phyloP scores from a whole-genome alignment of 441 rosid species.

The Melastoma candidum region DNA sequence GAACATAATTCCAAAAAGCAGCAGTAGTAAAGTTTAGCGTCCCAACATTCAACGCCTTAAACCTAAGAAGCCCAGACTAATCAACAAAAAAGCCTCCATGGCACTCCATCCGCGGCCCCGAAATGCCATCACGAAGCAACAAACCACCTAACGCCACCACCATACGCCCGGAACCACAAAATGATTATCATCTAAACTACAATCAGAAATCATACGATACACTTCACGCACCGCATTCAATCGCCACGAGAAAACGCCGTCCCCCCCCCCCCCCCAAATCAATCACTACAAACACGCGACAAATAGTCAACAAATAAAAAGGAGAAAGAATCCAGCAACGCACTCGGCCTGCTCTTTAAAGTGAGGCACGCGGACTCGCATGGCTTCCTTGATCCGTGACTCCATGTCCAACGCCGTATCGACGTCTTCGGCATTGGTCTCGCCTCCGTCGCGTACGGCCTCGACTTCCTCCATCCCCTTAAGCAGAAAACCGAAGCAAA shows the following conservation, averaged over 20 bases:
- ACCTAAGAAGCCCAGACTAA: too few relatives aligned
- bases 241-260: neutral
- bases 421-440: neutral
- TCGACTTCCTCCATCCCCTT: conserved; percentile 7
- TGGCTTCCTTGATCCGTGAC: conserved; percentile 49
- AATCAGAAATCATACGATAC: too few relatives aligned
- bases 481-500: too few relatives aligned
- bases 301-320: neutral
- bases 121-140: too few relatives aligned
- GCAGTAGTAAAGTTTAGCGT: too few relatives aligned
- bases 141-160: too few relatives aligned
- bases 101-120: too few relatives aligned
- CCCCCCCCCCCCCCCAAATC: neutral
- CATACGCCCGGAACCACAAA: too few relatives aligned
- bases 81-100: too few relatives aligned
- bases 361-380: conserved; percentile 59
- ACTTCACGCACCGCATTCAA: neutral
- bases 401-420: conserved; percentile 28
- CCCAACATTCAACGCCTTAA: too few relatives aligned
- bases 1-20: too few relatives aligned
- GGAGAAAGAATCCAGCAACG: conserved; percentile 10
- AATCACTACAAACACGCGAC: neutral
- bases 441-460: conserved; percentile 9
- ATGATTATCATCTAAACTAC: too few relatives aligned
- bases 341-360: conserved; percentile 61